These are phyloP conservation scores for Sclerotinia nivalis DNA, from an alignment of 2,329 filamentous ascomycete genomes.

Conservation along the genomic window DNA sequence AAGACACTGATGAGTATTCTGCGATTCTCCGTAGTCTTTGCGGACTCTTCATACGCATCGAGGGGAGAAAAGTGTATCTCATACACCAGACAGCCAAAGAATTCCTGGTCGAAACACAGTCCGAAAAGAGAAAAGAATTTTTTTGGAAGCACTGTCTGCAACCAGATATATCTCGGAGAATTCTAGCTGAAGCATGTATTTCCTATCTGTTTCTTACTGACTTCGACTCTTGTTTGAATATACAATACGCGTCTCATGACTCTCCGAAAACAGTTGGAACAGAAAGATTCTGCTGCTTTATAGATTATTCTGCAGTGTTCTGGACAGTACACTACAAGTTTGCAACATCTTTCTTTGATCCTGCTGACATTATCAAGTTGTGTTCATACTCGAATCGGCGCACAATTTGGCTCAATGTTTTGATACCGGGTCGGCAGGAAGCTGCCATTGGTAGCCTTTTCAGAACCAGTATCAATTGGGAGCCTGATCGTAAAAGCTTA, in stretches of 20 bases:
- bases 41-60: slow-evolving; percentile 16
- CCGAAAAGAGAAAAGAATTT: background rate
- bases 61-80: slow-evolving; percentile 18
- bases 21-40: slow-evolving; percentile 12
- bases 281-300: background rate
- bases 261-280: background rate
- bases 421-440: too few species aligned
- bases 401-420: background rate
- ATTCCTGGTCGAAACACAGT: slow-evolving; percentile 10
- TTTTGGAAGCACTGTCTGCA: slow-evolving; percentile 18
- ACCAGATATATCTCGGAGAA: background rate
- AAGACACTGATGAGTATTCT: background rate
- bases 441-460: too few species aligned
- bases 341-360: background rate
- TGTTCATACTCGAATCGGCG: background rate
- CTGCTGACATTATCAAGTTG: background rate
- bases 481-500: background rate
- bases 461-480: too few species aligned
- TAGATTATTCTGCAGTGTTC: background rate
- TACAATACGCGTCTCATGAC: background rate
- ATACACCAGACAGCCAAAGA: slow-evolving; percentile 26
- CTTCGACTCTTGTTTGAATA: background rate
- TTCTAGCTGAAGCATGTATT: slow-evolving; percentile 21
- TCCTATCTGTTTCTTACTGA: slow-evolving; percentile 9
- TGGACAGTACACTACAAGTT: background rate